phyloP scores from a whole-genome alignment of 768 basidiomycete genomes.

The Tricholoma bakamatsutake region DNA sequence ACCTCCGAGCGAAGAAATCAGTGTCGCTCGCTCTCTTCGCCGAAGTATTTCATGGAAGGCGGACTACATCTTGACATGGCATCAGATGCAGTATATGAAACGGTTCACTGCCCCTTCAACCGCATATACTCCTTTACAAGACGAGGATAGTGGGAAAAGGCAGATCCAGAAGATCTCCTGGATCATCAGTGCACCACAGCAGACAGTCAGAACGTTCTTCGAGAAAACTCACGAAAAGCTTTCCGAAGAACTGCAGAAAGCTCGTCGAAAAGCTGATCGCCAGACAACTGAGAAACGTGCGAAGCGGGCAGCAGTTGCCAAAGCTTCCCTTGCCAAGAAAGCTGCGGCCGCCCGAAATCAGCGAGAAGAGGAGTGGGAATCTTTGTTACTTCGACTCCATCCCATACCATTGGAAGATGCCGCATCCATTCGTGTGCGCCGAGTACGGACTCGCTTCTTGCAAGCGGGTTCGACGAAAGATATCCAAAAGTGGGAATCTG shows the following conservation, averaged over 20 bases:
- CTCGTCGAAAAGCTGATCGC: conserved; percentile 28
- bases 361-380: conserved; percentile 63
- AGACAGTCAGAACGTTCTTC: conserved; percentile 42
- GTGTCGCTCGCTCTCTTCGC: conserved; percentile 46
- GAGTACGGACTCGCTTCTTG: conserved; percentile 52
- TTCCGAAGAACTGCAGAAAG: conserved; percentile 37
- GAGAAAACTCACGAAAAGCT: conserved; percentile 32
- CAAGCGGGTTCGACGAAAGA: conserved; percentile 49
- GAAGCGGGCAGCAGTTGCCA: conserved; percentile 37
- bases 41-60: conserved; percentile 55
- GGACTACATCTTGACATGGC: conserved; percentile 57
- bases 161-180: conserved; percentile 43
- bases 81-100: conserved; percentile 61
- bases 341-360: conserved; percentile 54
- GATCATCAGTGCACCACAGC: conserved; percentile 50
- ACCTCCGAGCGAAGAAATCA: conserved; percentile 19
- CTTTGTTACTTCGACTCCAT: conserved; percentile 48
- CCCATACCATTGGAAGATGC: conserved; percentile 45
- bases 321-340: conserved; percentile 53
- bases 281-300: conserved; percentile 26
- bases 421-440: conserved; percentile 44
- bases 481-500: conserved; percentile 54
- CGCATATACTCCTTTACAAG: conserved; percentile 43
- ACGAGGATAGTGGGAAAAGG: conserved; percentile 32
- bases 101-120: conserved; percentile 39